Evolutionary conservation across 495 filamentous ascomycete species (phyloP).

Genomic region (Hypoxylon fuscum): DNA sequence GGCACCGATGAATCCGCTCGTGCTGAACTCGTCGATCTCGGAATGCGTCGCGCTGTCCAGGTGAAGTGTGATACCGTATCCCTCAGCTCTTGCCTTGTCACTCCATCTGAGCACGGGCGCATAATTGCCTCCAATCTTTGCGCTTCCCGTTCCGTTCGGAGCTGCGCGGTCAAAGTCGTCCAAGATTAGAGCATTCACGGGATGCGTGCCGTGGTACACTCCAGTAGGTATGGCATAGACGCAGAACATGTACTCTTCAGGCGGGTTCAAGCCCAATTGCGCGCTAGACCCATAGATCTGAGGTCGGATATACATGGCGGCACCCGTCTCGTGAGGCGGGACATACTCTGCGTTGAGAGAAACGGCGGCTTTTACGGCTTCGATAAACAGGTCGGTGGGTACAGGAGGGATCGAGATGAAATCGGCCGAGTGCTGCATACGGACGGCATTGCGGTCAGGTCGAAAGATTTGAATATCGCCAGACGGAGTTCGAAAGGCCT

Average conservation of each 20-base stretch:
- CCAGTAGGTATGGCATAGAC: conserved; percentile 88
- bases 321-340: conserved; percentile 82
- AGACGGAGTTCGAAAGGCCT: conserved; percentile 81
- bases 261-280: conserved; percentile 81
- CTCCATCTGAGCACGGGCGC: conserved; percentile 84
- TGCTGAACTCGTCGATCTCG: conserved; percentile 91
- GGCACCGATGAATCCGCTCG: conserved; percentile 83
- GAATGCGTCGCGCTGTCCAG: conserved; percentile 80
- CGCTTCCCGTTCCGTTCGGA: conserved; percentile 75
- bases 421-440: conserved; percentile 78
- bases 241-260: conserved; percentile 87
- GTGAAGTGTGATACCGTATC: conserved; percentile 88
- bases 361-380: conserved; percentile 80
- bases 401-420: conserved; percentile 83
- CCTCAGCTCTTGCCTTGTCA: conserved; percentile 73
- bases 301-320: conserved; percentile 89
- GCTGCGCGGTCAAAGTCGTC: conserved; percentile 80
- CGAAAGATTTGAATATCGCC: conserved; percentile 81
- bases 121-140: conserved; percentile 83
- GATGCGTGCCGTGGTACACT: conserved; percentile 86
- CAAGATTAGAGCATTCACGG: conserved; percentile 80
- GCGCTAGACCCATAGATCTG: conserved; percentile 84
- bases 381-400: conserved; percentile 74
- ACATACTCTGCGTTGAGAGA: conserved; percentile 87
- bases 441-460: conserved; percentile 78